Conservation (phyloP, 2,329 filamentous ascomycete species). For the Aschersonia sp. region DNA sequence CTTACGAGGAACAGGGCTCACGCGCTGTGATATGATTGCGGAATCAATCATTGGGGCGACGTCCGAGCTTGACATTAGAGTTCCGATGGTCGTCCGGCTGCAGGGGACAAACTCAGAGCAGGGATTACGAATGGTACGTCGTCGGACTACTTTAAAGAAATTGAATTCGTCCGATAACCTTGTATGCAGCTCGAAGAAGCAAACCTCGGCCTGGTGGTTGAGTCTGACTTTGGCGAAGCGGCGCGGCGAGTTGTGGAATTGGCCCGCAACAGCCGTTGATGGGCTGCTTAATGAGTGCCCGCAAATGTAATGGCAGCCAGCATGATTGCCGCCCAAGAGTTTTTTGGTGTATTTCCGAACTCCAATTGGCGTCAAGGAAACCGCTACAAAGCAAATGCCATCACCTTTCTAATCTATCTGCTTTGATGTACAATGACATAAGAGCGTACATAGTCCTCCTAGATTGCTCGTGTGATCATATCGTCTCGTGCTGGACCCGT, state of each 20-base stretch:
- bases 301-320: no score
- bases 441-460: no score
- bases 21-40: slow-evolving; percentile 35
- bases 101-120: slow-evolving; percentile 30
- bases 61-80: slow-evolving; percentile 18
- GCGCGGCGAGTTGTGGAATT: slow-evolving; percentile 18
- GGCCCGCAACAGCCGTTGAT: slow-evolving; percentile 5
- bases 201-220: slow-evolving; percentile 19
- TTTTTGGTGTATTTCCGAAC: no score
- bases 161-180: neutral
- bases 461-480: slow-evolving; percentile 6
- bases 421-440: no score
- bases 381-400: no score
- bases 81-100: slow-evolving; percentile 30
- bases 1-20: slow-evolving; percentile 22
- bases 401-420: no score
- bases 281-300: no score
- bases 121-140: slow-evolving; percentile 24
- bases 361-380: no score
- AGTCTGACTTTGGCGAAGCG: slow-evolving; percentile 22
- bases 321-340: no score
- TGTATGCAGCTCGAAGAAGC: slow-evolving; percentile 19
- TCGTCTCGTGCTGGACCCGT: slow-evolving; percentile 8
- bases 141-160: neutral
- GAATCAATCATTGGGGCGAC: slow-evolving; percentile 30